phyloP scores from a whole-genome alignment of 2,329 filamentous ascomycete species.

The Talaromyces marneffei region DNA sequence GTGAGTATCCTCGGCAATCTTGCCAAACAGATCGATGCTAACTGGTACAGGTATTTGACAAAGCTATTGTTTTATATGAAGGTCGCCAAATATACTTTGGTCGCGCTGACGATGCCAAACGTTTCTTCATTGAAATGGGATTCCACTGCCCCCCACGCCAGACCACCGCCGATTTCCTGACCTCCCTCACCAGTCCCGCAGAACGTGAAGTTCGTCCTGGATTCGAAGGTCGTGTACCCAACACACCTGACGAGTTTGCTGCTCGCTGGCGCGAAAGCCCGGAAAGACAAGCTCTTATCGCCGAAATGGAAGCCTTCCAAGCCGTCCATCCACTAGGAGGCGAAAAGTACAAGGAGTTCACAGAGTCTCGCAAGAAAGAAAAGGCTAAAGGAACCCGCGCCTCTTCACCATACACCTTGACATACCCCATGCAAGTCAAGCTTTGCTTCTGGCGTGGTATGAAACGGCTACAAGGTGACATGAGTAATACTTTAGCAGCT shows the following conservation, averaged over 20 bases:
- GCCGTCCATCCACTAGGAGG: slow-evolving; percentile 37
- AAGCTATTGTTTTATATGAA: slow-evolving; percentile 66
- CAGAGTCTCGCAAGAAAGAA: slow-evolving; percentile 38
- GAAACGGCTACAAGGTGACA: slow-evolving; percentile 69
- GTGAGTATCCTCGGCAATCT: slow-evolving; percentile 22
- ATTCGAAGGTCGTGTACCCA: slow-evolving; percentile 58
- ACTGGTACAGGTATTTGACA: slow-evolving; percentile 57
- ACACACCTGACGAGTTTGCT: slow-evolving; percentile 65
- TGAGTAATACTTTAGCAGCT: slow-evolving; percentile 63
- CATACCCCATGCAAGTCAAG: slow-evolving; percentile 65
- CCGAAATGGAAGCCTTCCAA: slow-evolving; percentile 42
- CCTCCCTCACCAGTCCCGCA: slow-evolving; percentile 60
- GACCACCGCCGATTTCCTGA: slow-evolving; percentile 66
- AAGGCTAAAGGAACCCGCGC: slow-evolving; percentile 48
- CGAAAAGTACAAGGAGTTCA: slow-evolving; percentile 36
- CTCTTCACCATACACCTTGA: slow-evolving; percentile 77
- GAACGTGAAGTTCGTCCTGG: slow-evolving; percentile 56
- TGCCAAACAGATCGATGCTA: neutral
- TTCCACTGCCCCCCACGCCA: slow-evolving; percentile 66
- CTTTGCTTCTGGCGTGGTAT: slow-evolving; percentile 79
- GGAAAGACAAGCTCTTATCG: slow-evolving; percentile 39
- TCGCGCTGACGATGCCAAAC: slow-evolving; percentile 53
- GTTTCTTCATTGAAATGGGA: slow-evolving; percentile 64
- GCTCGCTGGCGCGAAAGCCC: slow-evolving; percentile 50
- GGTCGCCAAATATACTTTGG: slow-evolving; percentile 75